Base-by-base conservation (phyloP, 2,329 filamentous ascomycete species). In the Thermomyces lanuginosus region DNA sequence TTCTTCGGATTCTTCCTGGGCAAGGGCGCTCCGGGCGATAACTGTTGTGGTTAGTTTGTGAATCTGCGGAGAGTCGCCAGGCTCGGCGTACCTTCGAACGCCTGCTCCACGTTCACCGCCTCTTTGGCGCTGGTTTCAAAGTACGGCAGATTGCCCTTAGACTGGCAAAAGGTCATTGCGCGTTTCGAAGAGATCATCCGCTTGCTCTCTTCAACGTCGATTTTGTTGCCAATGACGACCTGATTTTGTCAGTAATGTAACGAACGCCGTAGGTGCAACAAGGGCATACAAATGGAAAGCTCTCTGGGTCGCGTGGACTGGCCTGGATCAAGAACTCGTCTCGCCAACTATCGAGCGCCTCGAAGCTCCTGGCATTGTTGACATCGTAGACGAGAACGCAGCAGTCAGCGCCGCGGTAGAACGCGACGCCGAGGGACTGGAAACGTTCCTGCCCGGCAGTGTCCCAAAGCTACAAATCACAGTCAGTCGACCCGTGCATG, bases 51-150 rank as follows among this genome's bases (percentile, higher is more conserved):
- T 23, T 21, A n/a, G 3, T 37, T 21, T 42, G 37, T 26, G 21
- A 17, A 18, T n/a, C n/a, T n/a, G n/a, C n/a, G n/a, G n/a, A n/a
- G n/a, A n/a, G n/a, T n/a, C n/a, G n/a, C n/a, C n/a, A n/a, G n/a
- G n/a, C n/a, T n/a, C n/a, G n/a, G n/a, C n/a, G 33, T 50, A 74
- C 72, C 70, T 54, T 80, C 74, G 42, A 81, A 81, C 23, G 76
- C 76, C 49, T 80, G 83, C 58, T 98, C 89, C 22, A 98, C 89
- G 49, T 98, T 98, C 58, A 93, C 78, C 34, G 86, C 89, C 56
- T 98, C 89, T 64, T 98, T 98, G 34, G 89, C 89, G 57, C 84
- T 93, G 10, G 89, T 98, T 70, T 98, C 89, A 48, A 98, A 98
- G 58, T 98, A 98, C 10, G 89, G 89, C 39, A 98, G 93, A 33